Conservation (phyloP, 176 grass and related monocot genomes). For the Juncus inflexus region DNA sequence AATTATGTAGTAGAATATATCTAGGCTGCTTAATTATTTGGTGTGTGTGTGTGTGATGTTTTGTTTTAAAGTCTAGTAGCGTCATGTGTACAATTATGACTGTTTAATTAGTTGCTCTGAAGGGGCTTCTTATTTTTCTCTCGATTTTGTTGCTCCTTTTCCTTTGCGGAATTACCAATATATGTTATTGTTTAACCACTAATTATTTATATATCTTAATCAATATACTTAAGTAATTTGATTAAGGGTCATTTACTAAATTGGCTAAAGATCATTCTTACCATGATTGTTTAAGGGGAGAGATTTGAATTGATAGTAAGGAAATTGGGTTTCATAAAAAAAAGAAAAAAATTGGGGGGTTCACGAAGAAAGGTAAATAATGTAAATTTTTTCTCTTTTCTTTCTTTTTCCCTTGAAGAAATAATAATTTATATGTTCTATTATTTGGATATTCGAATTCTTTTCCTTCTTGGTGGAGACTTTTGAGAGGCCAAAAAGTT, state of each 20-base stretch:
- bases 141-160: neutral
- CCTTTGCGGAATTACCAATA: too few relatives aligned
- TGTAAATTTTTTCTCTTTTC: slow-evolving; percentile 24
- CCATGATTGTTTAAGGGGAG: neutral
- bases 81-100: slow-evolving; percentile 18
- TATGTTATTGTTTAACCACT: too few relatives aligned
- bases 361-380: too few relatives aligned
- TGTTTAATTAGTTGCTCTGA: slow-evolving; percentile 6
- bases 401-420: slow-evolving; percentile 26
- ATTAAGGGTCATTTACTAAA: too few relatives aligned
- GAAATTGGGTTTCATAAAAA: too few relatives aligned
- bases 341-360: too few relatives aligned
- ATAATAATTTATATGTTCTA: neutral
- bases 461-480: slow-evolving; percentile 2
- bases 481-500: slow-evolving; percentile 11
- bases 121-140: slow-evolving; percentile 1
- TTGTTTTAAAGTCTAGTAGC: neutral
- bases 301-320: neutral
- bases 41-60: slow-evolving; percentile 1
- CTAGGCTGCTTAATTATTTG: neutral
- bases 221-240: too few relatives aligned
- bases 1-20: slow-evolving; percentile 13
- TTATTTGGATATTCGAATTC: too few relatives aligned
- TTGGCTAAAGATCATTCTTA: too few relatives aligned
- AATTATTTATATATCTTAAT: too few relatives aligned